These are phyloP conservation scores for Fusarium sp. DNA, from an alignment of 2,329 filamentous ascomycete genomes.

Conservation along the genomic window DNA sequence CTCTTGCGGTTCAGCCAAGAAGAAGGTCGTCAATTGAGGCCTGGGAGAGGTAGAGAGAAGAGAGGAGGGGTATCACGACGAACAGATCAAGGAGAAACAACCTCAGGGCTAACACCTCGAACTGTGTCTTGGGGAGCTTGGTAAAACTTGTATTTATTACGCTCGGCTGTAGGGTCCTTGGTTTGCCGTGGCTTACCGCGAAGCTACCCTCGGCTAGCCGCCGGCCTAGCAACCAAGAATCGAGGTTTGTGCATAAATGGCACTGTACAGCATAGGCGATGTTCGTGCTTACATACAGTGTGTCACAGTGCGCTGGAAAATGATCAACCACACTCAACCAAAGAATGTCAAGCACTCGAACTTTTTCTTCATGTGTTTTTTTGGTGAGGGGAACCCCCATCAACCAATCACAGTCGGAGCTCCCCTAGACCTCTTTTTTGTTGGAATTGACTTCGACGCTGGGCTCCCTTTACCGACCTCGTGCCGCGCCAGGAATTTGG, in stretches of 20 bases:
- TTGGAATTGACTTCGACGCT: conserved; percentile 15
- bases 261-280: neutral
- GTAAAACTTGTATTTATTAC: conserved; percentile 44
- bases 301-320: neutral
- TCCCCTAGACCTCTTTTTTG: conserved; percentile 9
- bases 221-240: conserved; percentile 25
- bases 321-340: conserved; percentile 4
- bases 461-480: conserved; percentile 16
- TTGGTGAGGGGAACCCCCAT: conserved; percentile 19
- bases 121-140: conserved; percentile 34
- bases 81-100: conserved; percentile 17
- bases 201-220: conserved; percentile 49
- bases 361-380: conserved; percentile 15
- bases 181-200: conserved; percentile 48
- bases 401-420: conserved; percentile 25
- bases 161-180: conserved; percentile 45
- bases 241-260: neutral
- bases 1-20: conserved; percentile 24
- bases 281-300: neutral
- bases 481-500: conserved; percentile 16
- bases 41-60: conserved; percentile 1
- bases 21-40: conserved; percentile 35
- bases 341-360: conserved; percentile 4
- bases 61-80: conserved; percentile 37
- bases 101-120: conserved; percentile 28